Conservation (phyloP, 2,329 filamentous ascomycete genomes). For the Geosmithia flava region DNA sequence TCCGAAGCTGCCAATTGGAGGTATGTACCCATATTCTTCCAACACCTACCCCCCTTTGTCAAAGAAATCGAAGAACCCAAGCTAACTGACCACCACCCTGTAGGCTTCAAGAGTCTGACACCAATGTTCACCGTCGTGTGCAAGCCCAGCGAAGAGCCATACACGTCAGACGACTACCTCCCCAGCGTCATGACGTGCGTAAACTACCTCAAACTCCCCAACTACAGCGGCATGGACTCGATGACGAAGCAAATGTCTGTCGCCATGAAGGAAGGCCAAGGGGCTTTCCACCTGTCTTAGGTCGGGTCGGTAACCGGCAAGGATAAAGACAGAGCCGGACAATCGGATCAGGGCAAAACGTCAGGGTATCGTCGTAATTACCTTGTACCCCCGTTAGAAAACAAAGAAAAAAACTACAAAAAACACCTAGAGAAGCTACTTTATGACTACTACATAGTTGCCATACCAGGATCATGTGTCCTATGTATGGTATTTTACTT, state of each 20-base stretch:
- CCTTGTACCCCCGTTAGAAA: no score
- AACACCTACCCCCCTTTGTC: not conserved
- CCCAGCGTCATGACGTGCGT: slow-evolving; percentile 99
- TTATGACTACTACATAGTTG: no score
- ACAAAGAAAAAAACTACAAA: no score
- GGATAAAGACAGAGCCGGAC: no score
- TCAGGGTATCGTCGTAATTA: no score
- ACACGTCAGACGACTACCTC: slow-evolving; percentile 92
- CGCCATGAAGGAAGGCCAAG: slow-evolving; percentile 91
- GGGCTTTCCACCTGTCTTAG: slow-evolving; percentile 90
- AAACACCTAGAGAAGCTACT: no score
- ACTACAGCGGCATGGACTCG: slow-evolving; percentile 71
- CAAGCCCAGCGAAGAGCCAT: slow-evolving; percentile 93
- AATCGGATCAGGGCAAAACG: no score
- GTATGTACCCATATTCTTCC: slow-evolving; percentile 39
- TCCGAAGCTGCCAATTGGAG: slow-evolving; percentile 94
- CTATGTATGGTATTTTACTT: no score
- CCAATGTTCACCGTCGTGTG: slow-evolving; percentile 99
- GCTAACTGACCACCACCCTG: slow-evolving; percentile 1
- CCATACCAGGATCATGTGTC: no score
- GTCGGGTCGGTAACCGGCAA: no score
- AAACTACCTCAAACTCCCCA: slow-evolving; percentile 95
- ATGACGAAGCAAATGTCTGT: slow-evolving; percentile 69
- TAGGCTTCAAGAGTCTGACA: slow-evolving; percentile 91
- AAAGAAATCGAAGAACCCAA: no score